A percentile compares a stretch with the other conserved stretches of the same genome.
phyloP scores from a whole-genome alignment of 2,329 filamentous ascomycete genomes.

The Hymenoscyphus fructigenus region DNA sequence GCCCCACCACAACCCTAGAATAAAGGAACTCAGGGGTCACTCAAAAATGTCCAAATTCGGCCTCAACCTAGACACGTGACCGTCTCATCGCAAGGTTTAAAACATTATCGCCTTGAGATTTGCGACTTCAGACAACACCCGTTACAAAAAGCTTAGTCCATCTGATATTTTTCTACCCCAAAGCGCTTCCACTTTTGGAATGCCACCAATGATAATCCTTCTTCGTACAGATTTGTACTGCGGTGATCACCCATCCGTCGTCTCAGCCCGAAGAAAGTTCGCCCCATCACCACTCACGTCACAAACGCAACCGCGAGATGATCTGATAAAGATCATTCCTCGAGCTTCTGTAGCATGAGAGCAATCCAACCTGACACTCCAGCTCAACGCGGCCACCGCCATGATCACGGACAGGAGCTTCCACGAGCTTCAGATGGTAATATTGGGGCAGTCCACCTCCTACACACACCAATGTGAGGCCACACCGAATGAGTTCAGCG shows the following conservation, averaged over 20 bases:
- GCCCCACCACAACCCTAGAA: not conserved
- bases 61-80: not conserved
- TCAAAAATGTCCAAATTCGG: not conserved
- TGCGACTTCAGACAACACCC: constrained; percentile 2
- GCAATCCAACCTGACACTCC: constrained; percentile 4
- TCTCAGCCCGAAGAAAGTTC: not conserved
- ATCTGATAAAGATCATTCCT: not conserved
- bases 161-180: not conserved
- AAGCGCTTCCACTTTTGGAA: not conserved
- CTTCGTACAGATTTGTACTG: not conserved
- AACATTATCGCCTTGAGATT: not conserved
- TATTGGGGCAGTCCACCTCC: not conserved
- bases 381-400: not conserved
- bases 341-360: constrained; percentile 2
- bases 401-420: not conserved
- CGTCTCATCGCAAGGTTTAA: not conserved
- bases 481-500: not conserved
- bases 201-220: not conserved
- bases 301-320: not conserved
- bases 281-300: not conserved
- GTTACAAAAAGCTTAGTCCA: not conserved
- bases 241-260: not conserved
- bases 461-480: not conserved
- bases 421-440: not conserved
- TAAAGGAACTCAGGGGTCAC: not conserved